Evolutionary conservation across 108 stramenopile species (phyloP), one percentile per base, ranked within the genome.

Genomic region (Discostella stelligeroides): DNA sequence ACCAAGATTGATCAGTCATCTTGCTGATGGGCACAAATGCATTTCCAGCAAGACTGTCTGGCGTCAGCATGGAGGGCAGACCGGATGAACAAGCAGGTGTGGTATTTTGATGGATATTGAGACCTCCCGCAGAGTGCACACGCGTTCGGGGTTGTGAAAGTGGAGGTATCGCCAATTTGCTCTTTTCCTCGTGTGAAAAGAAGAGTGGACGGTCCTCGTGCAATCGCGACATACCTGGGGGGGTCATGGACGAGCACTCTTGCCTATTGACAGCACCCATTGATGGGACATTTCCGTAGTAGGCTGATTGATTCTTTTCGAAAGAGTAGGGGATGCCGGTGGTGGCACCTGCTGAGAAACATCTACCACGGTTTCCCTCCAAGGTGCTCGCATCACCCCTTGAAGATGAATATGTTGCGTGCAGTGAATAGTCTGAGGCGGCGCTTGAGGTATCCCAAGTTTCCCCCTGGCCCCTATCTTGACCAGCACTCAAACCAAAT

Each of bases 171-270:
- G 66, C 60, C 66, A 79, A 41, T 12, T 45, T 48, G 13, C 67
- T 47, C 29, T 57, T 79, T 15, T 79, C 71, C 8, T 77, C 56
- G 7, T 46, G 46, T 0, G 50, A 66, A 40, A 62, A 63, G 23
- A 72, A 59, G 51, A 56, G 53, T 13, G 68, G 81, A 4, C 48
- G 69, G 41, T 83, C 75, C 57, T 86, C 85, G 37, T 75, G 72
- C 27, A 84, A 39, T 8, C 75, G 76, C 17, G 81, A 76, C 82
- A 89, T 70, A 51, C 67, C 58, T 1, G 73, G 79, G 37, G 91
- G 91, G 27, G 91, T 87, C 62, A 85, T 50, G 46, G 91, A 89
- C 24, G 66, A 57, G 40, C 88, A 84, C 2, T 88, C 71, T 10
- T 80, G 86, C 39, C 88, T 70, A 50, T 88, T 92, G 14, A 57